Evolutionary conservation across 257 asterid species (phyloP).

Genomic region (Forsythia suspensa): DNA sequence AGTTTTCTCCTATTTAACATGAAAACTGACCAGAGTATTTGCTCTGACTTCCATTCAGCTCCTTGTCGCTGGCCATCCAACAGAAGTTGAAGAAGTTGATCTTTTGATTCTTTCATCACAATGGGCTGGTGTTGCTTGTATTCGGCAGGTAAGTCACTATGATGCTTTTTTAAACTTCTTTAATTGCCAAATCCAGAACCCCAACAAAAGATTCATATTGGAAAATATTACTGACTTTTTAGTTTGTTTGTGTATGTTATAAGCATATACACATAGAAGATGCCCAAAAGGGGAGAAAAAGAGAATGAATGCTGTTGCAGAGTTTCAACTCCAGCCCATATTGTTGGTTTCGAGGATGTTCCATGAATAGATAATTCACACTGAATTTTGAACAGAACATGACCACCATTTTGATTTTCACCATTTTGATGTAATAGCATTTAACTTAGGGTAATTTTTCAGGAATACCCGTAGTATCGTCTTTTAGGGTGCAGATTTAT

Average conservation of each 20-base stretch:
- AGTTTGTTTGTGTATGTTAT: not conserved
- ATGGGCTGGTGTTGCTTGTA: slow-evolving; percentile 76
- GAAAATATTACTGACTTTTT: not conserved
- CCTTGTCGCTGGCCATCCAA: slow-evolving; percentile 51
- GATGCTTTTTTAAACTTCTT: slow-evolving; percentile 8
- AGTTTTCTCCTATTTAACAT: slow-evolving; percentile 1
- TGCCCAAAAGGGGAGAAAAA: not conserved
- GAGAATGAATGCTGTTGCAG: not conserved
- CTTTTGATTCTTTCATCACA: slow-evolving; percentile 76
- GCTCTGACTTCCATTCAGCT: slow-evolving; percentile 48
- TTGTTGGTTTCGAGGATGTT: not conserved
- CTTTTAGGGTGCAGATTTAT: not conserved
- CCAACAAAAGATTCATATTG: not conserved
- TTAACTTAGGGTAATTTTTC: not conserved
- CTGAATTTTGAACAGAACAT: not conserved
- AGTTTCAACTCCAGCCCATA: not conserved
- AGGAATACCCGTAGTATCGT: not conserved
- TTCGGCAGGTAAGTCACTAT: slow-evolving; percentile 56
- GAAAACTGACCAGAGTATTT: slow-evolving; percentile 19
- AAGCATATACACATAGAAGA: not conserved
- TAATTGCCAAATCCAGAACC: not conserved
- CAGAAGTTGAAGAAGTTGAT: slow-evolving; percentile 63
- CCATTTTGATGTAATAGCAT: not conserved
- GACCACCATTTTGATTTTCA: not conserved
- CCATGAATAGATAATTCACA: not conserved